A percentile compares a stretch with the other conserved stretches of the same genome.
Conservation (phyloP, 2,329 filamentous ascomycete genomes). For the Orbilia blumenaviensis region DNA sequence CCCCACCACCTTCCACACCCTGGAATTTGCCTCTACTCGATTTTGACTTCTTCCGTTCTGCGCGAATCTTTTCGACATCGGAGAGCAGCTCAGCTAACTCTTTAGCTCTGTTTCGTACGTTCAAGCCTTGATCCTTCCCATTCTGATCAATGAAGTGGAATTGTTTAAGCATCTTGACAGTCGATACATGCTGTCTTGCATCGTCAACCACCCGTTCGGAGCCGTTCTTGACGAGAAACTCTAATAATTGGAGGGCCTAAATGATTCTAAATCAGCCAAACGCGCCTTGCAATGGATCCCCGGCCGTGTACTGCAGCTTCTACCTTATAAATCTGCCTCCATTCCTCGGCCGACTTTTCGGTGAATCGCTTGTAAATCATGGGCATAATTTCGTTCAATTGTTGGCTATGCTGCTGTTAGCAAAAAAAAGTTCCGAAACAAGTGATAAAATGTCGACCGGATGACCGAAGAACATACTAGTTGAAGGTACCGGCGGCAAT, state of each 20-base stretch:
- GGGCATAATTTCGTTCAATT: conserved; percentile 99
- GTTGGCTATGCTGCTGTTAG: conserved; percentile 71
- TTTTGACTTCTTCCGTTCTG: conserved; percentile 87
- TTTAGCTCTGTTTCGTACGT: conserved; percentile 95
- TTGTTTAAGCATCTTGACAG: conserved; percentile 97
- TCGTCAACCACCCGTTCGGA: conserved; percentile 98
- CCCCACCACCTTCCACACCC: conserved; percentile 80
- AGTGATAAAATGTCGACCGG: conserved; percentile 17
- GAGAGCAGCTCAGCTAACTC: conserved; percentile 92
- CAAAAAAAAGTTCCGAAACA: conserved; percentile 54
- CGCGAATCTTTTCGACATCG: conserved; percentile 86
- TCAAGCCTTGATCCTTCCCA: conserved; percentile 97
- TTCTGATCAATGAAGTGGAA: conserved; percentile 97
- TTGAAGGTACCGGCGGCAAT: conserved; percentile 98
- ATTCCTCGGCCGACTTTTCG: conserved; percentile 97
- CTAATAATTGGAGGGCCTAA: conserved; percentile 84
- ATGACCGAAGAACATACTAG: conserved; percentile 73
- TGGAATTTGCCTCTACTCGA: conserved; percentile 93
- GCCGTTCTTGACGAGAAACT: conserved; percentile 97
- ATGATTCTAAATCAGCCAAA: background rate
- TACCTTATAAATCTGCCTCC: conserved; percentile 99
- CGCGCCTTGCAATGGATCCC: background rate
- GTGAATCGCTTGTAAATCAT: conserved; percentile 99
- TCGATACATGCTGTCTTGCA: conserved; percentile 89
- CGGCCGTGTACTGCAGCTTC: background rate